Conservation (phyloP, 768 basidiomycete species). For the Pisolithus albus region DNA sequence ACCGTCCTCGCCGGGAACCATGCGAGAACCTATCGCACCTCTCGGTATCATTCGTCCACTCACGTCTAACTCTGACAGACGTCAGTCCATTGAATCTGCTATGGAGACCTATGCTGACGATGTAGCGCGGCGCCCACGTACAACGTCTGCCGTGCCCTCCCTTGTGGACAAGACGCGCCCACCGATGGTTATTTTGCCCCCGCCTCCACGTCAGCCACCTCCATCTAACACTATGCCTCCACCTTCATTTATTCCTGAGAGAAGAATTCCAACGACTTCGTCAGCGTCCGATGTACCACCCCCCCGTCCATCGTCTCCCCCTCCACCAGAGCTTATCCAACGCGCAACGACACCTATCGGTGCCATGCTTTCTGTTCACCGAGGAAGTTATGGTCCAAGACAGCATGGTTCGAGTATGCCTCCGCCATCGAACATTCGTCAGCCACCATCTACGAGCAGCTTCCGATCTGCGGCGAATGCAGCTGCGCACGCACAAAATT, state of each 20-base stretch:
- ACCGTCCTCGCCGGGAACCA: slow-evolving; percentile 27
- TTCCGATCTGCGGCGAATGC: slow-evolving; percentile 71
- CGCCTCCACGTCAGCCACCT: slow-evolving; percentile 70
- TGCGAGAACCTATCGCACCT: slow-evolving; percentile 46
- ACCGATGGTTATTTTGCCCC: slow-evolving; percentile 78
- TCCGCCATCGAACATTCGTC: slow-evolving; percentile 55
- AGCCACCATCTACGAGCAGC: slow-evolving; percentile 73
- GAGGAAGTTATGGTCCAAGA: slow-evolving; percentile 41
- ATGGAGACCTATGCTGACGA: slow-evolving; percentile 48
- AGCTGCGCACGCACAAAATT: slow-evolving; percentile 43
- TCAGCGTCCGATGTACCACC: slow-evolving; percentile 59
- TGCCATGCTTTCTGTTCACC: slow-evolving; percentile 50
- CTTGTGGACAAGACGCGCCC: slow-evolving; percentile 73
- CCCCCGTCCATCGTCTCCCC: slow-evolving; percentile 86
- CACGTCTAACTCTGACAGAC: slow-evolving; percentile 50
- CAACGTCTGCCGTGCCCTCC: slow-evolving; percentile 49
- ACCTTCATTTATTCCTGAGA: slow-evolving; percentile 70
- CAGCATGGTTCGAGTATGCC: slow-evolving; percentile 74
- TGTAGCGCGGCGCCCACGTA: slow-evolving; percentile 47
- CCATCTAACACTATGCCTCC: slow-evolving; percentile 68
- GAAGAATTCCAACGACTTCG: slow-evolving; percentile 40
- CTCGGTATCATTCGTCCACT: slow-evolving; percentile 43
- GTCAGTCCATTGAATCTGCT: slow-evolving; percentile 68
- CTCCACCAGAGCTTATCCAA: slow-evolving; percentile 86
- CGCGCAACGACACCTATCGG: slow-evolving; percentile 87